phyloP scores from a whole-genome alignment of 2,329 filamentous ascomycete species.

The Diaporthe nobilis region DNA sequence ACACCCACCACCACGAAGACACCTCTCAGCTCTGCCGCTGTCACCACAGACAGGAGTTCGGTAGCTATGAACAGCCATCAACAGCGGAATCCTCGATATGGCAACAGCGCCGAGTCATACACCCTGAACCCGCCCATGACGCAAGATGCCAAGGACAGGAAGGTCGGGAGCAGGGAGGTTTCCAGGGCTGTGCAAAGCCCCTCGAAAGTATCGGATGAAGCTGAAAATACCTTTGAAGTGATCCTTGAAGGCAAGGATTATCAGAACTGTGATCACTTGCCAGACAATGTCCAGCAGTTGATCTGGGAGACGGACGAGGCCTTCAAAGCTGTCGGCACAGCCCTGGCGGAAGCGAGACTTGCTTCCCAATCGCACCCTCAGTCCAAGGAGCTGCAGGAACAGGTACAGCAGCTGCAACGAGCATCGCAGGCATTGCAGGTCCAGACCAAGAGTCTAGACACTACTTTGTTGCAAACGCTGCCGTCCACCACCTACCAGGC shows the following conservation, averaged over 20 bases:
- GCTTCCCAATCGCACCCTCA: conserved; percentile 44
- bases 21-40: conserved; percentile 14
- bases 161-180: neutral
- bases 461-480: conserved; percentile 27
- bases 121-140: conserved; percentile 28
- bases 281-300: conserved; percentile 59
- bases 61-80: conserved; percentile 19
- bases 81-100: conserved; percentile 18
- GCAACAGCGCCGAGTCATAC: conserved; percentile 33
- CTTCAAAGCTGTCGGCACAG: conserved; percentile 61
- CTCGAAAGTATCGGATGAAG: conserved; percentile 14
- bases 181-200: conserved; percentile 23
- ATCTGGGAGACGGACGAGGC: conserved; percentile 65
- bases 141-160: conserved; percentile 17
- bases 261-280: conserved; percentile 44
- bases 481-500: conserved; percentile 10
- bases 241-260: conserved; percentile 17
- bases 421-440: conserved; percentile 32
- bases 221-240: conserved; percentile 31
- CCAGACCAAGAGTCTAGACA: conserved; percentile 22
- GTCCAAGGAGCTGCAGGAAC: conserved; percentile 25
- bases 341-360: conserved; percentile 56
- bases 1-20: conserved; percentile 33
- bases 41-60: neutral
- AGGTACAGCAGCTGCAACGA: conserved; percentile 34